Conservation (phyloP, 139 green algal genomes). For the Ettlia oleoabundans region DNA sequence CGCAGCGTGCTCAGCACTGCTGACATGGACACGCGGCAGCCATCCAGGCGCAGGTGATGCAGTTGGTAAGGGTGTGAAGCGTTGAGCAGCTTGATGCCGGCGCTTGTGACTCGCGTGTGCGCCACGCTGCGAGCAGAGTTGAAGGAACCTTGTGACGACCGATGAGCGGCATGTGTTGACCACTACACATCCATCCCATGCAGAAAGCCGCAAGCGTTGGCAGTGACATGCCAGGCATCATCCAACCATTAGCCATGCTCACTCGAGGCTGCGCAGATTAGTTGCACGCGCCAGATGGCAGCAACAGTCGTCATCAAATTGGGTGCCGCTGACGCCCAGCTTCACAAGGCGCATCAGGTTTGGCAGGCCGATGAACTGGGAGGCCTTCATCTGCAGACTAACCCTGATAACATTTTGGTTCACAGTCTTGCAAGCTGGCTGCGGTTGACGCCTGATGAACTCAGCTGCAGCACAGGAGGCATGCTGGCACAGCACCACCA, state of each 20-base stretch:
- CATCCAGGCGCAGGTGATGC: slow-evolving; percentile 2
- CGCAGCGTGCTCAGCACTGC: background rate
- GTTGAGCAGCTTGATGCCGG: background rate
- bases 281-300: background rate
- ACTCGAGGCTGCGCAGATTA: background rate
- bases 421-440: background rate
- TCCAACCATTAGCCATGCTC: no score
- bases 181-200: no score
- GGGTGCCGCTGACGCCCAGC: slow-evolving; percentile 1
- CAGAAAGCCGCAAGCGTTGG: no score
- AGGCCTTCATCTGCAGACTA: background rate
- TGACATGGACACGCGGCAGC: slow-evolving; percentile 15
- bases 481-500: no score
- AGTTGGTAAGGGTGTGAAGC: background rate
- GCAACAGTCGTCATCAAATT: slow-evolving; percentile 21
- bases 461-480: no score
- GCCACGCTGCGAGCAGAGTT: slow-evolving; percentile 7
- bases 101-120: background rate
- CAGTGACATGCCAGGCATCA: no score
- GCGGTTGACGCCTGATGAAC: no score
- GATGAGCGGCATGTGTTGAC: background rate
- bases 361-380: background rate
- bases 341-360: background rate
- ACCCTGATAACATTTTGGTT: background rate
- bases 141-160: no score